Evolutionary conservation across 2,329 filamentous ascomycete species (phyloP), one percentile per base, ranked within the genome.

Genomic region (Fusarium sp.): DNA sequence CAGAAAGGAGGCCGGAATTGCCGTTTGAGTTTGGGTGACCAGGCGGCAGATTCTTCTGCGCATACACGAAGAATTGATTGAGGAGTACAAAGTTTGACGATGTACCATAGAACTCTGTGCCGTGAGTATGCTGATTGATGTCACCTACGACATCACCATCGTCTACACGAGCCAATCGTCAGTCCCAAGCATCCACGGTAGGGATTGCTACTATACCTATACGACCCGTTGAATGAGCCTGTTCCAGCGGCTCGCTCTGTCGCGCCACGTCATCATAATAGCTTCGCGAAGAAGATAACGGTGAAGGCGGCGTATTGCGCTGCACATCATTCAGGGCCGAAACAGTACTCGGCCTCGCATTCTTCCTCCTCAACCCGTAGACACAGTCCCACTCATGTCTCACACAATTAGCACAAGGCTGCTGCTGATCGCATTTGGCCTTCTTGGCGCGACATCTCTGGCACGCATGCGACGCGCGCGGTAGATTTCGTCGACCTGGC

Each of bases 51-150:
- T 45, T 44, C 22, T 61, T 57, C 22, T 61, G 59, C 12, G 59
- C 59, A 26, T 61, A 61, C 6, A 58, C 24, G 18, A 61, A 61
- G n/a, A 61, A 61, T 26, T 61, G 59, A 16, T 61, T 61, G 14
- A 61, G 59, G 1, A 61, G 39, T 2, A 61, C 59, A 44, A 61
- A 61, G 22, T 61, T 61, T 16, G 59, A 61, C 4, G 59, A 61
- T 15, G 59, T 61, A 2, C 59, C 59, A 20, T 61, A 61, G 38
- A 58, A 61, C 31, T 61, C 59, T 6, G 59, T 61, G 3, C 59
- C 59, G 9, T 61, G 59, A 5, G 59, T 61, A 7, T 61, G 59
- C 20, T 61, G 59, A 20, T 61, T 61, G 31, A 61, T 61, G 24
- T 61, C 59, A 2, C 59, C 59, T 3, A 61, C 59, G 24, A 44